Evolutionary conservation across 2,329 filamentous ascomycete species (phyloP).

Genomic region (Botryotinia convoluta): DNA sequence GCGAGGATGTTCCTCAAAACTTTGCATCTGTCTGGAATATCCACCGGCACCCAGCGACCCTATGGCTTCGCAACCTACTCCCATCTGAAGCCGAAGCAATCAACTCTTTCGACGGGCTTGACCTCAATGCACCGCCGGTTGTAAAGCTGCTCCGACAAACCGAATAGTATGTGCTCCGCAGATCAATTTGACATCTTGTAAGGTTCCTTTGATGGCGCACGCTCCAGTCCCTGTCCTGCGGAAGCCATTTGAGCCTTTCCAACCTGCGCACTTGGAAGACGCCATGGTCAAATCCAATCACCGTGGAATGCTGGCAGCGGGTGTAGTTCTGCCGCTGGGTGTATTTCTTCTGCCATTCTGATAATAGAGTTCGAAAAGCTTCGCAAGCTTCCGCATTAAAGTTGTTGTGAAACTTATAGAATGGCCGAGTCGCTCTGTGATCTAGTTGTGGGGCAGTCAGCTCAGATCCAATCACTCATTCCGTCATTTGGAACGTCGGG

Average conservation of each 20-base stretch:
- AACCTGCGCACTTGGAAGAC: background rate
- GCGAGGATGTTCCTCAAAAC: background rate
- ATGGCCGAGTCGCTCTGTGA: background rate
- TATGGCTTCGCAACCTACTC: background rate
- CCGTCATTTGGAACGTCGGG: background rate
- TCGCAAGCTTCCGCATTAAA: background rate
- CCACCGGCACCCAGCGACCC: background rate
- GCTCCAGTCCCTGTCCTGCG: background rate
- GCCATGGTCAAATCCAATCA: background rate
- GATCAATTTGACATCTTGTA: background rate
- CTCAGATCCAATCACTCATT: background rate
- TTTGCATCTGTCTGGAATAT: background rate
- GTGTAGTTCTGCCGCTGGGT: background rate
- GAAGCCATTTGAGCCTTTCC: background rate
- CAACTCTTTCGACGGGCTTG: background rate
- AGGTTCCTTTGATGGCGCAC: background rate
- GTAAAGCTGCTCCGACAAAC: background rate
- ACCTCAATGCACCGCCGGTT: background rate
- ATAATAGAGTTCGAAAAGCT: background rate
- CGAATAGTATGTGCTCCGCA: background rate
- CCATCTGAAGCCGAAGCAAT: background rate
- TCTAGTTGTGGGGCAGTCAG: background rate
- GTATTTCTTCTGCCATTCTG: background rate
- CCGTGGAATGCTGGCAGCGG: background rate
- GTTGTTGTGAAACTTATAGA: background rate